A percentile compares a stretch with the other conserved stretches of the same genome.
phyloP scores from a whole-genome alignment of 2,329 filamentous ascomycete genomes.

The Ceratocystis ficicola region DNA sequence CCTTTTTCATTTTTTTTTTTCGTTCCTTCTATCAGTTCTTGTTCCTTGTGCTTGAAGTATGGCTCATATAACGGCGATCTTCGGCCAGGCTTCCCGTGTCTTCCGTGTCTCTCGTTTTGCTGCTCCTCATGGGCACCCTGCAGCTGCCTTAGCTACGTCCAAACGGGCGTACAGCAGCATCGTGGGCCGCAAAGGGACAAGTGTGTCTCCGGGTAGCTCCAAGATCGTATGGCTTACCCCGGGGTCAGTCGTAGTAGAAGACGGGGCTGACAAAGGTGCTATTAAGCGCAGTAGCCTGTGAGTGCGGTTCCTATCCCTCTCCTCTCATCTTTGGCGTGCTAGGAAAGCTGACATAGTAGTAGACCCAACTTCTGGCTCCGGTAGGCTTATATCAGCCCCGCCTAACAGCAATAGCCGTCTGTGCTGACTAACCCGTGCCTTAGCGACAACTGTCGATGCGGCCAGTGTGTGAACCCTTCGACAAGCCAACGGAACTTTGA shows the following conservation, averaged over 20 bases:
- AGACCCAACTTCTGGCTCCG: constrained; percentile 21
- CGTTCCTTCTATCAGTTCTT: too few relatives aligned
- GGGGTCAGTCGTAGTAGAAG: neutral
- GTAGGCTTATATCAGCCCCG: neutral
- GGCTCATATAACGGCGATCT: neutral
- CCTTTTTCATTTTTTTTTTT: too few relatives aligned
- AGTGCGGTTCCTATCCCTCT: constrained; percentile 4
- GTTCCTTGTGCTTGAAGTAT: too few relatives aligned
- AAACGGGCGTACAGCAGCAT: neutral
- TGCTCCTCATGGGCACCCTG: neutral
- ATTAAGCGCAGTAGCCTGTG: constrained; percentile 14
- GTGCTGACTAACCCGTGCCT: neutral
- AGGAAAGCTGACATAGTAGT: neutral
- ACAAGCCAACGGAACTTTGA: constrained; percentile 35
- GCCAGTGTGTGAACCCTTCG: constrained; percentile 32
- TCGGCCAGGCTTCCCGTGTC: neutral
- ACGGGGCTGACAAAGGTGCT: neutral
- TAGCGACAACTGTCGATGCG: constrained; percentile 37
- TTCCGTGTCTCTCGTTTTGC: neutral
- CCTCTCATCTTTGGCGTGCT: neutral
- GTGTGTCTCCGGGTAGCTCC: neutral
- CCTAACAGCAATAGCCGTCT: neutral
- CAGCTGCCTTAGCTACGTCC: neutral
- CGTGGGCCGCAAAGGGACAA: neutral
- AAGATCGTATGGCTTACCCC: neutral